These are phyloP conservation scores for Aureobasidium sp. DNA, from an alignment of 2,329 filamentous ascomycete species.

Conservation along the genomic window DNA sequence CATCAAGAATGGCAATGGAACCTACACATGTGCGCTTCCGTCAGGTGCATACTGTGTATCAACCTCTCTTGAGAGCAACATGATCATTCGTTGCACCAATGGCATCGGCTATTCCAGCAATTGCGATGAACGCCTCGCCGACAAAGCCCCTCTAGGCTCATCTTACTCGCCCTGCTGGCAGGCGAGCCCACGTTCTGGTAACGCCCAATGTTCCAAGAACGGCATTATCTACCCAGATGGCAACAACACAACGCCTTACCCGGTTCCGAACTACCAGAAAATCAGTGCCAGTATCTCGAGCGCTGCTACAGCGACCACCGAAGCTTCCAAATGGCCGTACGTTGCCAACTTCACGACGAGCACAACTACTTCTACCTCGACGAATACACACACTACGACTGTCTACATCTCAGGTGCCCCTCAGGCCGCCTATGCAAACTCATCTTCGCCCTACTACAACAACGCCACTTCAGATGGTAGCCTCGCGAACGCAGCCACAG, in stretches of 20 bases:
- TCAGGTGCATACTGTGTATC: slow-evolving; percentile 20
- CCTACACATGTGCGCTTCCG: slow-evolving; percentile 18
- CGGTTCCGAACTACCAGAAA: slow-evolving; percentile 3
- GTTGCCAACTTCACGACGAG: neutral
- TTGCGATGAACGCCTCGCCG: slow-evolving; percentile 25
- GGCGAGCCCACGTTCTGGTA: slow-evolving; percentile 20
- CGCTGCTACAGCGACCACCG: neutral
- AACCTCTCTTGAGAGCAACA: slow-evolving; percentile 17
- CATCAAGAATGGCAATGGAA: slow-evolving; percentile 14
- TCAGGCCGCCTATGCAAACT: neutral
- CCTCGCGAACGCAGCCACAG: neutral
- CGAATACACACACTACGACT: neutral
- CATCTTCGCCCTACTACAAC: neutral
- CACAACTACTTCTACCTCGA: slow-evolving; percentile 2
- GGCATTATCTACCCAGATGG: slow-evolving; percentile 21
- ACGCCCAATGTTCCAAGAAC: slow-evolving; percentile 23
- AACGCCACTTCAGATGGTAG: neutral
- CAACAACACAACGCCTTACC: slow-evolving; percentile 13
- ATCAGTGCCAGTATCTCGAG: slow-evolving; percentile 8
- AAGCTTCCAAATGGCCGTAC: neutral
- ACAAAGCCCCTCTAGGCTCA: slow-evolving; percentile 20
- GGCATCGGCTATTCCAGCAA: slow-evolving; percentile 20
- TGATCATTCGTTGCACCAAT: slow-evolving; percentile 23
- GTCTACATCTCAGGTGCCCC: neutral
- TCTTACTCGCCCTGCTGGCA: slow-evolving; percentile 22